Evolutionary conservation across 1,284 basidiomycete species (phyloP).

Genomic region (Tremellales sp.): DNA sequence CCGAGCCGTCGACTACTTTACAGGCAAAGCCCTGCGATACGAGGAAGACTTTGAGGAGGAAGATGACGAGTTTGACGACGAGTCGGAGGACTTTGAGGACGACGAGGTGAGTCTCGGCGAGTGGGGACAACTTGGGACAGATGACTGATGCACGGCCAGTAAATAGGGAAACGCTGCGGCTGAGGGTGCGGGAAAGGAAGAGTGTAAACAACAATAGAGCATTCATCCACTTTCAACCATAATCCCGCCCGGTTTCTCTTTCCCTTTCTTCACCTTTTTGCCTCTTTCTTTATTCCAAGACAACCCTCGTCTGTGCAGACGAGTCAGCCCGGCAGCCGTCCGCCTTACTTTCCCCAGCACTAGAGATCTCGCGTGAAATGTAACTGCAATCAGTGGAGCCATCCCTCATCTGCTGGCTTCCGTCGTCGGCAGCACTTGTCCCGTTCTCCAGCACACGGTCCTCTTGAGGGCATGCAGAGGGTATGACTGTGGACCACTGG

Average conservation of each 20-base stretch:
- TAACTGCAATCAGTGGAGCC: too few relatives aligned
- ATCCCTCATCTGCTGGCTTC: too few relatives aligned
- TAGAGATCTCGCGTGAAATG: too few relatives aligned
- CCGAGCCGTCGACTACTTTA: slow-evolving; percentile 91
- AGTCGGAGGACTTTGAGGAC: slow-evolving; percentile 50
- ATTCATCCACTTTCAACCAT: neutral
- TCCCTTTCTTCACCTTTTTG: neutral
- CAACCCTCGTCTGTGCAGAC: too few relatives aligned
- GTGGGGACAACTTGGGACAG: slow-evolving; percentile 15
- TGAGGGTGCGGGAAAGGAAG: slow-evolving; percentile 26
- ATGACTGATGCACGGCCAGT: slow-evolving; percentile 10
- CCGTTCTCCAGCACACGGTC: too few relatives aligned
- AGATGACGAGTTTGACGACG: slow-evolving; percentile 59
- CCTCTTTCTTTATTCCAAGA: neutral
- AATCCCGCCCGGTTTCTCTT: too few relatives aligned
- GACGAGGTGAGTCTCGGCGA: slow-evolving; percentile 26
- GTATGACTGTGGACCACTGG: too few relatives aligned
- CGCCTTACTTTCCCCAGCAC: too few relatives aligned
- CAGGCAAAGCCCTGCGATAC: slow-evolving; percentile 89
- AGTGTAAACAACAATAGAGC: slow-evolving; percentile 46
- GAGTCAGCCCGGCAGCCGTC: too few relatives aligned
- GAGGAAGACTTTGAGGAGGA: slow-evolving; percentile 73
- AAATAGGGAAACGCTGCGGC: slow-evolving; percentile 24
- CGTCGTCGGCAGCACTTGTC: too few relatives aligned
- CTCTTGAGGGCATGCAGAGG: too few relatives aligned